Conservation (phyloP, 2,329 filamentous ascomycete genomes). For the Septoria linicola region DNA sequence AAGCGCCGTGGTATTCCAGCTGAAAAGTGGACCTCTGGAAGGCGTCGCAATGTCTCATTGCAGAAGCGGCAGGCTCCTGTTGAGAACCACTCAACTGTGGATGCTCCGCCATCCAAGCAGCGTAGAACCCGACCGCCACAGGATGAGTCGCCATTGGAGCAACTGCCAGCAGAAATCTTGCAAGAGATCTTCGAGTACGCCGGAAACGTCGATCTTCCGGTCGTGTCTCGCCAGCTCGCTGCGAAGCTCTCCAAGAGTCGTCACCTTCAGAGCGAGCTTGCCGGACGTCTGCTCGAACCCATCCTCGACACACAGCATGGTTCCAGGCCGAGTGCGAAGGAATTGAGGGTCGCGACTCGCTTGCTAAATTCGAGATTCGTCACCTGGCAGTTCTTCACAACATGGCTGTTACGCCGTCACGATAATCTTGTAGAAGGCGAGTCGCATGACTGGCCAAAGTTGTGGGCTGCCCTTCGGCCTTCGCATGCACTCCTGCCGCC, state of each 20-base stretch:
- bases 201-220: constrained; percentile 35
- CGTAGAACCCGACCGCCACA: background rate
- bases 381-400: constrained; percentile 36
- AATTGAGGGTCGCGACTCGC: constrained; percentile 28
- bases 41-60: constrained; percentile 25
- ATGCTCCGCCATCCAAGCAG: constrained; percentile 13
- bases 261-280: constrained; percentile 33
- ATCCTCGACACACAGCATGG: constrained; percentile 19
- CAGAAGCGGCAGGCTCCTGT: constrained; percentile 16
- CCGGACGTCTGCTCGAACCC: constrained; percentile 27
- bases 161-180: constrained; percentile 38
- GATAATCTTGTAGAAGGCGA: background rate
- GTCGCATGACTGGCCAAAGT: constrained; percentile 1
- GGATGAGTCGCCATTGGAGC: constrained; percentile 32
- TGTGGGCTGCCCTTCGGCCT: constrained; percentile 27
- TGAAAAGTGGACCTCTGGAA: constrained; percentile 33
- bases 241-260: constrained; percentile 34
- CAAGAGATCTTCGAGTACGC: constrained; percentile 38
- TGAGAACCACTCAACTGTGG: background rate
- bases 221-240: constrained; percentile 33
- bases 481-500: constrained; percentile 27
- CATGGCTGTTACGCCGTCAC: constrained; percentile 25
- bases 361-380: constrained; percentile 38
- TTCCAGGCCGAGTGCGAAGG: constrained; percentile 9
- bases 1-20: constrained; percentile 29